phyloP scores from a whole-genome alignment of 129 eudicot genomes.

The Escallonia rubra region DNA sequence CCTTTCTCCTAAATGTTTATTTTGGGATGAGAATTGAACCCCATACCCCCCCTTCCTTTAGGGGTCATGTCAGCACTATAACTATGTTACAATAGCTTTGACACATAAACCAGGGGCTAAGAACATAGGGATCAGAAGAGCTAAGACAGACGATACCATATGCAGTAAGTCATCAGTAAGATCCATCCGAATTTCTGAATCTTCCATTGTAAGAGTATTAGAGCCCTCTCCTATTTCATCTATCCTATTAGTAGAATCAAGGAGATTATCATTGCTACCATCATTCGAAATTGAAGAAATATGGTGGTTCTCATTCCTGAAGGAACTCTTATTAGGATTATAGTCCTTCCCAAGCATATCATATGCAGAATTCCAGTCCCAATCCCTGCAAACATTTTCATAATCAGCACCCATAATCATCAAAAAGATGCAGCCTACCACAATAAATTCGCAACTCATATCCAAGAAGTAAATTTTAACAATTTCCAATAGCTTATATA shows the following conservation, averaged over 20 bases:
- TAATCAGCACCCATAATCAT: not conserved
- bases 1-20: too few species aligned
- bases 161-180: slow-evolving; percentile 93
- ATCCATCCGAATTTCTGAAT: slow-evolving; percentile 76
- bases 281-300: slow-evolving; percentile 20
- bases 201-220: slow-evolving; percentile 33
- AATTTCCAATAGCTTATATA: too few species aligned
- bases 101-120: too few species aligned
- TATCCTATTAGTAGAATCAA: slow-evolving; percentile 21
- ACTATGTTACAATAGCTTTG: too few species aligned
- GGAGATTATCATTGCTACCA: slow-evolving; percentile 17
- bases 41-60: too few species aligned
- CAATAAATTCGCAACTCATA: not conserved
- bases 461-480: not conserved
- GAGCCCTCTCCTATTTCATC: slow-evolving; percentile 29
- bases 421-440: not conserved
- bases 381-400: slow-evolving; percentile 39
- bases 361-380: slow-evolving; percentile 32
- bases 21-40: too few species aligned
- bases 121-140: not conserved
- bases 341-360: slow-evolving; percentile 19
- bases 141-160: slow-evolving; percentile 44
- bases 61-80: too few species aligned
- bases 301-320: slow-evolving; percentile 30
- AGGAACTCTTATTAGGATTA: slow-evolving; percentile 19